Base-by-base conservation (phyloP, 108 stramenopile genomes). In the Chaetoceros tenuissimus region DNA sequence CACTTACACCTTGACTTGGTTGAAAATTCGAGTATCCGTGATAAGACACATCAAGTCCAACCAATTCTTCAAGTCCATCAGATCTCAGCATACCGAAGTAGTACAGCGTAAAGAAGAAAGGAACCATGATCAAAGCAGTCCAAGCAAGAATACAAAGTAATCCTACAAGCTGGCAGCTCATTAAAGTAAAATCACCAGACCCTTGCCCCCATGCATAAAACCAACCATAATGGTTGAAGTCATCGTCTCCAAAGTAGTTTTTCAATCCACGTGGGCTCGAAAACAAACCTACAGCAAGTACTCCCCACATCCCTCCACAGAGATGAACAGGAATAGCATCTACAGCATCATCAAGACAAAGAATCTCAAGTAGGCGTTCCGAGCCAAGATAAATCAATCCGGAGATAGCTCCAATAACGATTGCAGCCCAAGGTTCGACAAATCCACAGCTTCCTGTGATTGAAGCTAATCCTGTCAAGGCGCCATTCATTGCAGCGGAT, bases 241-340 rank as follows among this genome's bases (percentile, higher is more conserved):
- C 57, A 1, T 48, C 43, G 1, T 25, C 22, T 26, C 71, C 74
- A 50, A 74, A 87, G 8, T 69, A 59, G n/a, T 64, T 22, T 8
- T 56, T 22, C 60, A 82, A 40, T n/a, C 48, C 46, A 8, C 57
- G 24, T 20, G 77, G 71, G 18, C 71, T 60, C 16, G 85, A 79
- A 49, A 92, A 85, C 2, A 95, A 56, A 18, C 89, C 94, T 0
- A 75, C 69, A n/a, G 84, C 71, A 23, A 95, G n/a, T 27, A 87
- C 53, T 2, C 94, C 94, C 94, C 94, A 95, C 7, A 71, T 50
- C 0, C 94, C 94, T 56, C 72, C 69, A 26, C 67, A 62, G 62
- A 91, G 72, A 68, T 96, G 95, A 19, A 96, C 93, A 2, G 95
- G 89, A 47, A 93, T 85, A 28, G 95, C 95, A 72, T 94, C 92